A percentile compares a stretch with the other conserved stretches of the same genome.
These are phyloP conservation scores for Apiotrichum siamense DNA, from an alignment of 1,284 basidiomycete genomes.

Conservation along the genomic window DNA sequence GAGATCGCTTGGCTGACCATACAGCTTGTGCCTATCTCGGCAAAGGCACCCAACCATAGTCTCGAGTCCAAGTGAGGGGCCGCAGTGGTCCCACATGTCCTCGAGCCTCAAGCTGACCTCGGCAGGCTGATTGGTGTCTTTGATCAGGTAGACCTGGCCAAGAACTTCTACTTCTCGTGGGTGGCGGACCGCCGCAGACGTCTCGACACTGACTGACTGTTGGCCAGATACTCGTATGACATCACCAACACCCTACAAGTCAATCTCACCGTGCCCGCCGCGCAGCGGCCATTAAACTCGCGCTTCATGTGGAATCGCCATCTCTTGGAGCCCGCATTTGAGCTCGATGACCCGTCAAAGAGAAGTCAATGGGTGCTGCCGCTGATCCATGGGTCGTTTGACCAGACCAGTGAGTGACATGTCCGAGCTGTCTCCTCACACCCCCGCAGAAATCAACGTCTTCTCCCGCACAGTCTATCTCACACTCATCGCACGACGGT, in stretches of 20 bases:
- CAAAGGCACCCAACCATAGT: slow-evolving; percentile 60
- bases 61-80: slow-evolving; percentile 63
- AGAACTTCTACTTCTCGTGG: slow-evolving; percentile 99
- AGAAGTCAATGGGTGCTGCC: slow-evolving; percentile 83
- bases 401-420: slow-evolving; percentile 81
- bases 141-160: slow-evolving; percentile 94
- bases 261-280: slow-evolving; percentile 66
- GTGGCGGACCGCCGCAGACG: neutral
- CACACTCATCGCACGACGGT: slow-evolving; percentile 87
- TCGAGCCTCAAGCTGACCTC: slow-evolving; percentile 15
- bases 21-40: slow-evolving; percentile 41
- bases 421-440: neutral
- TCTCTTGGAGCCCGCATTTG: slow-evolving; percentile 63
- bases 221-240: slow-evolving; percentile 87
- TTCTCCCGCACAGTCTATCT: slow-evolving; percentile 86
- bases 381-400: slow-evolving; percentile 83
- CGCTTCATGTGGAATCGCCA: slow-evolving; percentile 96
- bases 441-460: slow-evolving; percentile 80
- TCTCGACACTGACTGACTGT: neutral
- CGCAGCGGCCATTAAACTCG: slow-evolving; percentile 60
- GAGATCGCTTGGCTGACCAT: neutral
- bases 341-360: slow-evolving; percentile 48
- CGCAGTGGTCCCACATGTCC: no score
- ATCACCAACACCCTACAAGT: slow-evolving; percentile 90
- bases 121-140: slow-evolving; percentile 73